phyloP scores from a whole-genome alignment of 1,139 yeast genomes.

The Nakaseomyces sp. region DNA sequence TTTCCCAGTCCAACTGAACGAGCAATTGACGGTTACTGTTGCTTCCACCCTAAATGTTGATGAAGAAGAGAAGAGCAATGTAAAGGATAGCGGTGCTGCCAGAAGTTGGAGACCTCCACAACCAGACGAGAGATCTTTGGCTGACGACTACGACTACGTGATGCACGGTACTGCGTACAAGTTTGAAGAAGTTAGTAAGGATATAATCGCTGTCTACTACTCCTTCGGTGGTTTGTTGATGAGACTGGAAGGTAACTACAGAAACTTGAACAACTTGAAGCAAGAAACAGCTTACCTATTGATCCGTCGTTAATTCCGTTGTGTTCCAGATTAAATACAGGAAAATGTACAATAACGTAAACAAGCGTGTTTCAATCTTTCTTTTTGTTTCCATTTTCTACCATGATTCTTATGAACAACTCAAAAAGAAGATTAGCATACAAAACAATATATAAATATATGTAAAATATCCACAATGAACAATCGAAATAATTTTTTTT shows the following conservation, averaged over 20 bases:
- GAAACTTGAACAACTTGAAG: slow-evolving; percentile 78
- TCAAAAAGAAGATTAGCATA: too few species aligned
- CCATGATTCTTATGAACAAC: too few species aligned
- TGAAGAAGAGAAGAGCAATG: slow-evolving; percentile 48
- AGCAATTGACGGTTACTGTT: slow-evolving; percentile 78
- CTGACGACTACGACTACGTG: slow-evolving; percentile 96
- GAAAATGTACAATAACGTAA: slow-evolving; percentile 1
- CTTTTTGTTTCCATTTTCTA: too few species aligned
- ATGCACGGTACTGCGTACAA: slow-evolving; percentile 98
- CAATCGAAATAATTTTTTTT: neutral
- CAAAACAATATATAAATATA: slow-evolving; percentile 4
- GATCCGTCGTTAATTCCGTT: slow-evolving; percentile 54
- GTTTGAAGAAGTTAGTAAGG: slow-evolving; percentile 70
- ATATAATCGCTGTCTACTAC: slow-evolving; percentile 75
- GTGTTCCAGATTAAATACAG: slow-evolving; percentile 8
- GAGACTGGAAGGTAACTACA: slow-evolving; percentile 92
- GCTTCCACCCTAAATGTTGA: slow-evolving; percentile 63
- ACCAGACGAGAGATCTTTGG: slow-evolving; percentile 73
- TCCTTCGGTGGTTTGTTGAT: slow-evolving; percentile 93
- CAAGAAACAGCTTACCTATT: slow-evolving; percentile 90
- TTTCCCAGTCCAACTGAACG: slow-evolving; percentile 74
- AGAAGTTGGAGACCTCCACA: slow-evolving; percentile 85
- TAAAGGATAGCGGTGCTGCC: slow-evolving; percentile 38
- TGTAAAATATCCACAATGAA: slow-evolving; percentile 5
- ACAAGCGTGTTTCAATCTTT: too few species aligned